phyloP scores from a whole-genome alignment of 176 grass and related monocot genomes.

The Juncus effusus region DNA sequence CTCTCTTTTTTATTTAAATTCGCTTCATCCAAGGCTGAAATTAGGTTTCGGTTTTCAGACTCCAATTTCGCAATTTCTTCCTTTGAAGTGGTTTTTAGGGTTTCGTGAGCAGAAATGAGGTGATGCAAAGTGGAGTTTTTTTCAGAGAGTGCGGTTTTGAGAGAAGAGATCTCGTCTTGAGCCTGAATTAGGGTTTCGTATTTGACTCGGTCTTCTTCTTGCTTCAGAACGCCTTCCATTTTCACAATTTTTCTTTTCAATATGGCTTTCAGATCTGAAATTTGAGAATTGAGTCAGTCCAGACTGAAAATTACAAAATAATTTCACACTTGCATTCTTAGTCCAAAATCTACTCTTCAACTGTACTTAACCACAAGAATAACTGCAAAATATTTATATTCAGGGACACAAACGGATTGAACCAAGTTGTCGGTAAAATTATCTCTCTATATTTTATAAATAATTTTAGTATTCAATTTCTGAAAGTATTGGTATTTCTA shows the following conservation, averaged over 20 bases:
- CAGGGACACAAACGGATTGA: slow-evolving; percentile 37
- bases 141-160: slow-evolving; percentile 30
- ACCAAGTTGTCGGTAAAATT: slow-evolving; percentile 57
- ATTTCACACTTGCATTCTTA: no score
- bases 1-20: slow-evolving; percentile 40
- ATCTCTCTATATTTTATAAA: slow-evolving; percentile 12
- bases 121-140: slow-evolving; percentile 54
- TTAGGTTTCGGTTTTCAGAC: slow-evolving; percentile 40
- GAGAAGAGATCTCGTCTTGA: slow-evolving; percentile 6
- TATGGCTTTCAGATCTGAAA: no score
- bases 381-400: no score
- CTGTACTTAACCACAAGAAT: no score
- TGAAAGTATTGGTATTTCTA: neutral
- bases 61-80: slow-evolving; percentile 45
- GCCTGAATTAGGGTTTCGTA: neutral
- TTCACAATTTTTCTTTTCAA: no score
- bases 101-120: slow-evolving; percentile 48
- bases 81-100: slow-evolving; percentile 37
- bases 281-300: no score
- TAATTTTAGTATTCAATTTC: neutral
- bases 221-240: no score
- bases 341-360: no score
- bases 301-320: no score
- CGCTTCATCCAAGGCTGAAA: slow-evolving; percentile 52
- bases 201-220: neutral